A percentile compares a stretch with the other conserved stretches of the same genome.
These are phyloP conservation scores for Pythium myriotylum DNA, from an alignment of 352 stramenopile genomes.

Conservation along the genomic window DNA sequence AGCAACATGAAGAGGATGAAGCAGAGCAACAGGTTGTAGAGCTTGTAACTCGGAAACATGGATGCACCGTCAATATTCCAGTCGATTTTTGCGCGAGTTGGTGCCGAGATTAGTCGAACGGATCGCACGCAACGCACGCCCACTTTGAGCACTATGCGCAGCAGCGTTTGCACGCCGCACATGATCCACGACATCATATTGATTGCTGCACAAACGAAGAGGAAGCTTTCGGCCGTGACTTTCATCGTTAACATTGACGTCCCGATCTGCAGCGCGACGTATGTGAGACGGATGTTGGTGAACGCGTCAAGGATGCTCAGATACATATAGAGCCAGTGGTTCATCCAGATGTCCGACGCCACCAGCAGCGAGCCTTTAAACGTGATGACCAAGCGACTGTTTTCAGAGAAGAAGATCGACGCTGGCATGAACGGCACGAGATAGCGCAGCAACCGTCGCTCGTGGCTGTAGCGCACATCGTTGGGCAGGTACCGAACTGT, in stretches of 20 bases:
- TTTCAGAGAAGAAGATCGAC: conserved; percentile 34
- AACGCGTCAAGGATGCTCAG: conserved; percentile 54
- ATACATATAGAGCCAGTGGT: conserved; percentile 64
- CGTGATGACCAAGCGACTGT: conserved; percentile 44
- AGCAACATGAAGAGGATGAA: conserved; percentile 27
- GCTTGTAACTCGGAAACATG: conserved; percentile 36
- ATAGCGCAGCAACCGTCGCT: conserved; percentile 37
- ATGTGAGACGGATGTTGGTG: conserved; percentile 45
- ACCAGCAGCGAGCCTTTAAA: conserved; percentile 56
- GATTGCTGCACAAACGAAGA: conserved; percentile 51
- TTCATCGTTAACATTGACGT: conserved; percentile 53
- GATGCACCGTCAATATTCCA: conserved; percentile 32
- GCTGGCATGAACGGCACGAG: conserved; percentile 48
- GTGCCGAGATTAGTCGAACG: conserved; percentile 7
- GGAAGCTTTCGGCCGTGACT: conserved; percentile 50
- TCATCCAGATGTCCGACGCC: conserved; percentile 63
- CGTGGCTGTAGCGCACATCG: conserved; percentile 33
- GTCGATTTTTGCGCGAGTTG: neutral
- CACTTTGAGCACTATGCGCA: conserved; percentile 38
- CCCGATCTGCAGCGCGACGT: conserved; percentile 43
- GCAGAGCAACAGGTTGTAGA: conserved; percentile 34
- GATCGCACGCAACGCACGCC: conserved; percentile 31
- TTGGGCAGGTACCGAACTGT: conserved; percentile 45
- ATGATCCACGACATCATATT: conserved; percentile 61
- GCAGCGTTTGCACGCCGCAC: conserved; percentile 42